phyloP scores from a whole-genome alignment of 345 rosid species.

The Moringa oleifera region DNA sequence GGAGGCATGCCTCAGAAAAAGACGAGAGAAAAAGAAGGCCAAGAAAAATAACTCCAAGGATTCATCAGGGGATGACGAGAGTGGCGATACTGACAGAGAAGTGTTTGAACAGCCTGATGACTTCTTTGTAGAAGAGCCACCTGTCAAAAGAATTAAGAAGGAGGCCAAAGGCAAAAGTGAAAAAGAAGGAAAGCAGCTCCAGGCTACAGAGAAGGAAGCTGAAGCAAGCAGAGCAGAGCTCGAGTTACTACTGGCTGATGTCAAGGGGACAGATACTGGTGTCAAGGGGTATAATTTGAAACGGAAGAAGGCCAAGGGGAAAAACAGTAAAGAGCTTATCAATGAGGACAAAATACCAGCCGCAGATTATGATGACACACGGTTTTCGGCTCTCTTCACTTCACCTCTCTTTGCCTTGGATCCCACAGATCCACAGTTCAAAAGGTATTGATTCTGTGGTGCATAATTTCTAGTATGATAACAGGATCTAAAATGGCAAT shows the following conservation, averaged over 20 bases:
- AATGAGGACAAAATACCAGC: slow-evolving; percentile 68
- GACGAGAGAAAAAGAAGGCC: slow-evolving; percentile 64
- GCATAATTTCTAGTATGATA: neutral
- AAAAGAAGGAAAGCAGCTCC: slow-evolving; percentile 20
- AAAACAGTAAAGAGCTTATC: slow-evolving; percentile 38
- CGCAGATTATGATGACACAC: slow-evolving; percentile 47
- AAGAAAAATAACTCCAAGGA: slow-evolving; percentile 49
- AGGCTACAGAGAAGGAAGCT: slow-evolving; percentile 31
- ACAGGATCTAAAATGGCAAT: neutral
- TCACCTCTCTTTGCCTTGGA: slow-evolving; percentile 73
- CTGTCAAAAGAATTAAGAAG: slow-evolving; percentile 37
- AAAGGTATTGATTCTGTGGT: slow-evolving; percentile 41
- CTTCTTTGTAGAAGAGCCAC: slow-evolving; percentile 65
- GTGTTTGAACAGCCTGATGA: slow-evolving; percentile 47
- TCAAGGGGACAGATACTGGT: slow-evolving; percentile 45
- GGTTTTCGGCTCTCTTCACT: slow-evolving; percentile 58
- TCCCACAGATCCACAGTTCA: slow-evolving; percentile 94
- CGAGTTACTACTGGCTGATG: slow-evolving; percentile 80
- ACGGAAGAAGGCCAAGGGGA: slow-evolving; percentile 51
- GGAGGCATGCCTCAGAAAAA: slow-evolving; percentile 58
- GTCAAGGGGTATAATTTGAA: slow-evolving; percentile 80
- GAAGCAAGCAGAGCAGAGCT: slow-evolving; percentile 79
- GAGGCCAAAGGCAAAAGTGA: slow-evolving; percentile 22
- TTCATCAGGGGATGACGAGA: slow-evolving; percentile 54
- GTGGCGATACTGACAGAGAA: slow-evolving; percentile 34